phyloP scores from a whole-genome alignment of 1,139 yeast species.

The Wickerhamomyces sp. region DNA sequence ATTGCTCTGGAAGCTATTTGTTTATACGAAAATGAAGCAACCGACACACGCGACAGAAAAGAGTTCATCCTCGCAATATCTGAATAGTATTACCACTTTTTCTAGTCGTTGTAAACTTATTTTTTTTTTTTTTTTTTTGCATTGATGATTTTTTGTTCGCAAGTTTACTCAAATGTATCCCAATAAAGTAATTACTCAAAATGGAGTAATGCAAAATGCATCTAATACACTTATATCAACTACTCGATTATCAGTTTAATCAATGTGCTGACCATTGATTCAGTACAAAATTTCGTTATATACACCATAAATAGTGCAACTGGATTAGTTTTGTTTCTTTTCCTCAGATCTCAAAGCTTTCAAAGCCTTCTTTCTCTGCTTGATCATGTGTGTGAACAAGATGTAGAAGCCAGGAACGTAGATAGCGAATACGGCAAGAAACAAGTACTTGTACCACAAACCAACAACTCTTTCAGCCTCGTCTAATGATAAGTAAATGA shows the following conservation, averaged over 20 bases:
- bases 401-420: constrained; percentile 87
- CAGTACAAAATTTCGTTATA: not conserved
- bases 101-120: no score
- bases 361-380: constrained; percentile 73
- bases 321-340: constrained; percentile 1
- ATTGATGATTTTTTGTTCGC: no score
- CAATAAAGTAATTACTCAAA: no score
- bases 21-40: not conserved
- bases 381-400: constrained; percentile 83
- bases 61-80: constrained; percentile 3
- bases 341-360: constrained; percentile 19
- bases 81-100: no score
- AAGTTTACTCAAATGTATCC: no score
- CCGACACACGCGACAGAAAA: not conserved
- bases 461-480: constrained; percentile 55
- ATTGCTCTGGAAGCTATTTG: not conserved
- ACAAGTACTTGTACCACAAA: constrained; percentile 46
- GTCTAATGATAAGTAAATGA: constrained; percentile 64
- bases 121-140: no score
- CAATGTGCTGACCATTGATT: no score
- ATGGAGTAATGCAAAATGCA: no score
- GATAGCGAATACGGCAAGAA: constrained; percentile 54
- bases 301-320: not conserved
- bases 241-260: no score
- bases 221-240: no score